Conservation (phyloP, 2,329 filamentous ascomycete genomes). For the Exophiala oligosperma region DNA sequence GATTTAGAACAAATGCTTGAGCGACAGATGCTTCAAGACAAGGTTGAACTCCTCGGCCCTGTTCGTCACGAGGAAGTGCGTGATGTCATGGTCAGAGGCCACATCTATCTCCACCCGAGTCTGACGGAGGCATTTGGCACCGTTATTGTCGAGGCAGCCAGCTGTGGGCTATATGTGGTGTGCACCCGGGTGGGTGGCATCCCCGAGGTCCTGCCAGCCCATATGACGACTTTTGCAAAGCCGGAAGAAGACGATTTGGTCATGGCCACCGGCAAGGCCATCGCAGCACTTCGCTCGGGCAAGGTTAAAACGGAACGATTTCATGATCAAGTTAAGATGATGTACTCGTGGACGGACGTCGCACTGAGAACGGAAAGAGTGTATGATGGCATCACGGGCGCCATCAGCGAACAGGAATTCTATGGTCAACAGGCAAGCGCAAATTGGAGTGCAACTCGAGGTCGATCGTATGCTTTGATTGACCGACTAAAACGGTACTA, state of each 20-base stretch:
- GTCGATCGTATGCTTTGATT: slow-evolving; percentile 79
- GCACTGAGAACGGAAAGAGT: slow-evolving; percentile 91
- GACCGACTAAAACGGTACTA: slow-evolving; percentile 96
- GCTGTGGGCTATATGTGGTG: slow-evolving; percentile 93
- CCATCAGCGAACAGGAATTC: slow-evolving; percentile 82
- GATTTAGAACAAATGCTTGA: slow-evolving; percentile 98
- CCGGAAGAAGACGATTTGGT: slow-evolving; percentile 96
- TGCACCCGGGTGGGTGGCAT: slow-evolving; percentile 96
- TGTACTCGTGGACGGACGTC: slow-evolving; percentile 99
- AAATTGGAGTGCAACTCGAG: slow-evolving; percentile 69
- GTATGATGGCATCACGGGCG: slow-evolving; percentile 87
- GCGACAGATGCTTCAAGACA: slow-evolving; percentile 88
- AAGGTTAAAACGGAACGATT: slow-evolving; percentile 90
- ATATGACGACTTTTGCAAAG: slow-evolving; percentile 97
- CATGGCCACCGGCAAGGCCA: slow-evolving; percentile 82
- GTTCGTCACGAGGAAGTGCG: slow-evolving; percentile 95
- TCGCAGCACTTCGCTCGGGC: slow-evolving; percentile 79
- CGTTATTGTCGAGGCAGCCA: slow-evolving; percentile 95
- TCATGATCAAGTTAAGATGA: slow-evolving; percentile 94
- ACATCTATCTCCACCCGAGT: slow-evolving; percentile 94
- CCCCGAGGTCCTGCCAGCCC: slow-evolving; percentile 87
- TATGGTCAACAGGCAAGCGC: slow-evolving; percentile 75
- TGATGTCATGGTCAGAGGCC: slow-evolving; percentile 94
- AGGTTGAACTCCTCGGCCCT: slow-evolving; percentile 87
- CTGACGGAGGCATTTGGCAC: slow-evolving; percentile 97